A percentile compares a stretch with the other conserved stretches of the same genome.
Evolutionary conservation across 1,139 yeast genomes (phyloP).

Genomic region (Taiozyma sp.): DNA sequence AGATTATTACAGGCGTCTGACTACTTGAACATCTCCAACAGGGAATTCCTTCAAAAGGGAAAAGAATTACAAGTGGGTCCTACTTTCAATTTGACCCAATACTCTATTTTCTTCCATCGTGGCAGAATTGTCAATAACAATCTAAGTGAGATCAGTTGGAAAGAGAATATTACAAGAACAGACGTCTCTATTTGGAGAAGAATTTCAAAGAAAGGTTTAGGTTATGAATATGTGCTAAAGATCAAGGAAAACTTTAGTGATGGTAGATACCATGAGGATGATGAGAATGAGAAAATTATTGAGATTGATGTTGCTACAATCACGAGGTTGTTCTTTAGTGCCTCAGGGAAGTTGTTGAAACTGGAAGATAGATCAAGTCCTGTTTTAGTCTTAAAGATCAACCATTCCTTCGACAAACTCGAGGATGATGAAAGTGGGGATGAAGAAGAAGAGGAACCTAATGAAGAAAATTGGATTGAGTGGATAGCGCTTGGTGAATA

Average conservation of each 20-base stretch:
- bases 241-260: slow-evolving; percentile 63
- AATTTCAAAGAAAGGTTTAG: slow-evolving; percentile 4
- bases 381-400: slow-evolving; percentile 56
- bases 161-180: slow-evolving; percentile 64
- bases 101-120: slow-evolving; percentile 62
- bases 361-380: slow-evolving; percentile 64
- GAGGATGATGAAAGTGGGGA: slow-evolving; percentile 16
- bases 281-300: slow-evolving; percentile 34
- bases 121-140: slow-evolving; percentile 35
- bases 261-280: slow-evolving; percentile 66
- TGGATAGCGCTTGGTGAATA: slow-evolving; percentile 31
- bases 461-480: slow-evolving; percentile 12
- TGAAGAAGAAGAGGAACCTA: not conserved
- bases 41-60: slow-evolving; percentile 11
- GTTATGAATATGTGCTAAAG: slow-evolving; percentile 39
- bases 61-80: slow-evolving; percentile 48
- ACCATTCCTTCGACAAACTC: slow-evolving; percentile 24
- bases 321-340: slow-evolving; percentile 59
- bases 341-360: slow-evolving; percentile 62
- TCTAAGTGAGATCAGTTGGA: slow-evolving; percentile 53
- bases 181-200: slow-evolving; percentile 37
- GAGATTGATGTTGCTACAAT: slow-evolving; percentile 39
- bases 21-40: slow-evolving; percentile 39
- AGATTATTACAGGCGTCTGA: slow-evolving; percentile 60
- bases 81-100: slow-evolving; percentile 50